Evolutionary conservation across 1,139 yeast species (phyloP).

Genomic region (Candida albicans): DNA sequence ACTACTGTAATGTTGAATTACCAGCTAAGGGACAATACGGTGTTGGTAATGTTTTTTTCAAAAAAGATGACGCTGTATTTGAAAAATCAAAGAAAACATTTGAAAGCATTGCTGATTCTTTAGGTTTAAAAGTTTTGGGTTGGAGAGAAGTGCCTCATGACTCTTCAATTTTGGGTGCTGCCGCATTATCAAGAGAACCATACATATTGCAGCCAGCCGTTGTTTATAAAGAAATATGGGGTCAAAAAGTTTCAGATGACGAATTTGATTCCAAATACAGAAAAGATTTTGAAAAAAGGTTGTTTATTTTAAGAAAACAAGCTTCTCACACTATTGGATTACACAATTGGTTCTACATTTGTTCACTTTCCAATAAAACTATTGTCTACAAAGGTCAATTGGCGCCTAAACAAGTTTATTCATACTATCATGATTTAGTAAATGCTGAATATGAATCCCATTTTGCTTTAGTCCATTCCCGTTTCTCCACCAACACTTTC

Average conservation of each 20-base stretch:
- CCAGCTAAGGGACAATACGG: slow-evolving; percentile 90
- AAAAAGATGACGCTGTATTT: slow-evolving; percentile 69
- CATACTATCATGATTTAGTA: slow-evolving; percentile 88
- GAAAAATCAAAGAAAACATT: slow-evolving; percentile 72
- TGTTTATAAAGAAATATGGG: slow-evolving; percentile 61
- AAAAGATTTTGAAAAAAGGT: slow-evolving; percentile 74
- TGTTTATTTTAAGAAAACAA: slow-evolving; percentile 85
- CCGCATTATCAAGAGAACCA: slow-evolving; percentile 93
- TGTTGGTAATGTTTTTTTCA: slow-evolving; percentile 90
- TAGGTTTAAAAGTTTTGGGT: slow-evolving; percentile 82
- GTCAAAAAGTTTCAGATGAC: slow-evolving; percentile 44
- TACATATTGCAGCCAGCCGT: slow-evolving; percentile 85
- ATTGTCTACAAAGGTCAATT: slow-evolving; percentile 97
- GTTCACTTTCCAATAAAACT: slow-evolving; percentile 85
- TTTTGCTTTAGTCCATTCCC: slow-evolving; percentile 93
- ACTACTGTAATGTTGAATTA: slow-evolving; percentile 55
- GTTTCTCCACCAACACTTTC: slow-evolving; percentile 97
- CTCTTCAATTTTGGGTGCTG: slow-evolving; percentile 90
- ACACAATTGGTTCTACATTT: slow-evolving; percentile 96
- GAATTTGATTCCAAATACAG: slow-evolving; percentile 60
- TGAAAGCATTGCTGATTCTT: slow-evolving; percentile 72
- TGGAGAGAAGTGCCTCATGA: slow-evolving; percentile 98
- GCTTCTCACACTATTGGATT: slow-evolving; percentile 88
- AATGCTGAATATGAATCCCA: slow-evolving; percentile 94
- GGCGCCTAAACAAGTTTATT: slow-evolving; percentile 94